These are phyloP conservation scores for Asterochloris sp. DNA, from an alignment of 139 green algal species.

Conservation along the genomic window DNA sequence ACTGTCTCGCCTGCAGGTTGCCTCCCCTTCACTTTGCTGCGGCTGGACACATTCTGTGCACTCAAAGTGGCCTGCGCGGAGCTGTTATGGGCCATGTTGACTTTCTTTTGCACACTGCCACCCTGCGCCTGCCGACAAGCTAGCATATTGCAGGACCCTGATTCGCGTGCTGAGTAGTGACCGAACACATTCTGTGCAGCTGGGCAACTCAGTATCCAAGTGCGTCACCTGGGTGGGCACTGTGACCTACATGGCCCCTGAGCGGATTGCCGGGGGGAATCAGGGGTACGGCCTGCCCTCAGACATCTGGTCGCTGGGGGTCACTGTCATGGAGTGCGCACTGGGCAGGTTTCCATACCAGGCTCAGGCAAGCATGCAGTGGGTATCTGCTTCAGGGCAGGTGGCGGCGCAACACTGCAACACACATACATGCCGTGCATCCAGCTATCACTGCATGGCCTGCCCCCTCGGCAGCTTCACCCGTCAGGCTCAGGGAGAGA, in stretches of 20 bases:
- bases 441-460: neutral
- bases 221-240: constrained; percentile 87
- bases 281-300: constrained; percentile 72
- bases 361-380: constrained; percentile 31
- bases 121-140: too few relatives aligned
- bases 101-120: too few relatives aligned
- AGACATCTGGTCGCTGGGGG: constrained; percentile 85
- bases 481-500: neutral
- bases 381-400: too few relatives aligned
- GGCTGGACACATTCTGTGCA: too few relatives aligned
- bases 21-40: too few relatives aligned
- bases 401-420: neutral
- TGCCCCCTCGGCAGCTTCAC: neutral
- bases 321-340: constrained; percentile 84
- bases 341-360: constrained; percentile 89
- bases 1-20: too few relatives aligned
- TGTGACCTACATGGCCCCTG: constrained; percentile 96
- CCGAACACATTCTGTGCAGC: neutral
- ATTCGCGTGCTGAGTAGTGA: too few relatives aligned
- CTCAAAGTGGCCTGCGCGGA: too few relatives aligned
- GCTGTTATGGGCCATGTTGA: too few relatives aligned
- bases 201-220: constrained; percentile 27
- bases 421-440: neutral
- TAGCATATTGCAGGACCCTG: too few relatives aligned
- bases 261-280: constrained; percentile 75